Conservation (phyloP, 352 stramenopile genomes). For the Aphanomyces cochlioides region DNA sequence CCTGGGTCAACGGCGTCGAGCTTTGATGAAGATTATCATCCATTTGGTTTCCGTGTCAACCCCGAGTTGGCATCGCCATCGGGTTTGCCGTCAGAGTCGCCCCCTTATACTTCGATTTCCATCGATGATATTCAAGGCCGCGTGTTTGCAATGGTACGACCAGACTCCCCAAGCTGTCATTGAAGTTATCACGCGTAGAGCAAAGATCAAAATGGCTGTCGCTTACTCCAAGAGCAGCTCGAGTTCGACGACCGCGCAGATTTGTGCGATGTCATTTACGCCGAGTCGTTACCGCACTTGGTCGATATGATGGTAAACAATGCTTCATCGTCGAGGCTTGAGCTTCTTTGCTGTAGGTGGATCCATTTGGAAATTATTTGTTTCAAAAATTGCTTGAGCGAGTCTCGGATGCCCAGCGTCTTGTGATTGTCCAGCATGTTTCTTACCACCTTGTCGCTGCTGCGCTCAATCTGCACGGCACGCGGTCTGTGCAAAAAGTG, state of each 20-base stretch:
- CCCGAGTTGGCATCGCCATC: neutral
- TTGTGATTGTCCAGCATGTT: conserved; percentile 92
- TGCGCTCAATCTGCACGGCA: conserved; percentile 97
- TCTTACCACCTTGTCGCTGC: conserved; percentile 92
- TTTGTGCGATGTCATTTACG: conserved; percentile 92
- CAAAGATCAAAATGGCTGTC: conserved; percentile 96
- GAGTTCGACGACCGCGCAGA: conserved; percentile 90
- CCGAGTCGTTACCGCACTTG: conserved; percentile 95
- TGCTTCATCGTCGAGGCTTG: neutral
- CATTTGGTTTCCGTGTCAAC: neutral
- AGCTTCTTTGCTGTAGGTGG: conserved; percentile 40
- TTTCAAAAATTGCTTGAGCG: conserved; percentile 99
- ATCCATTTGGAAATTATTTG: conserved; percentile 99
- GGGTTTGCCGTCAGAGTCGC: conserved; percentile 6
- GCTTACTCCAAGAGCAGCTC: conserved; percentile 95
- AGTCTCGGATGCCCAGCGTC: conserved; percentile 84
- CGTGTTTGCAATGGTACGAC: conserved; percentile 62
- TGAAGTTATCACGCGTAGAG: conserved; percentile 39
- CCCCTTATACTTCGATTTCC: conserved; percentile 43
- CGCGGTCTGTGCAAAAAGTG: conserved; percentile 97
- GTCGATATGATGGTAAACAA: conserved; percentile 90
- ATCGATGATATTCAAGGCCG: conserved; percentile 73
- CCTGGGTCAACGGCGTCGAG: conserved; percentile 23
- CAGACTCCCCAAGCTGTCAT: neutral
- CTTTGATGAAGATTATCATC: conserved; percentile 31